phyloP scores from a whole-genome alignment of 2,329 filamentous ascomycete genomes.

The Aureobasidium sp. region DNA sequence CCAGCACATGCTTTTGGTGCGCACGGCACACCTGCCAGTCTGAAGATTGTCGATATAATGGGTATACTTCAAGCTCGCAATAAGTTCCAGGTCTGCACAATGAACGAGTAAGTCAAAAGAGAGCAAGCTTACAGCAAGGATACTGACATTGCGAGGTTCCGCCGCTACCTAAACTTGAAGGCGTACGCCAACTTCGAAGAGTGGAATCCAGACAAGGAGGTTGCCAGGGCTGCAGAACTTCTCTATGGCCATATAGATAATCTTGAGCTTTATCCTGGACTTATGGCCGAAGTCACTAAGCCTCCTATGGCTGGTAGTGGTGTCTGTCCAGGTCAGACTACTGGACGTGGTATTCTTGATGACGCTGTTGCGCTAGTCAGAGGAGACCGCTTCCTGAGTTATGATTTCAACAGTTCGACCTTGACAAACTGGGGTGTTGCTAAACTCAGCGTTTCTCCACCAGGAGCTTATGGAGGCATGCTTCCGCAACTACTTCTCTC shows the following conservation, averaged over 20 bases:
- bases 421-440: constrained; percentile 47
- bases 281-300: constrained; percentile 52
- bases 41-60: constrained; percentile 44
- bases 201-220: constrained; percentile 32
- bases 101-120: constrained; percentile 40
- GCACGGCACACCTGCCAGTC: constrained; percentile 40
- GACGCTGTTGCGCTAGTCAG: constrained; percentile 44
- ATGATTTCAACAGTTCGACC: constrained; percentile 43
- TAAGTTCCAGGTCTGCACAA: constrained; percentile 44
- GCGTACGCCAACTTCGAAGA: constrained; percentile 31
- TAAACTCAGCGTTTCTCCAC: constrained; percentile 32
- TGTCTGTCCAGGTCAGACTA: constrained; percentile 41
- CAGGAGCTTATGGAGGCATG: constrained; percentile 43
- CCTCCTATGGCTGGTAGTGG: constrained; percentile 42
- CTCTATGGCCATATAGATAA: constrained; percentile 45
- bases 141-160: constrained; percentile 24
- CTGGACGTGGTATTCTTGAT: constrained; percentile 40
- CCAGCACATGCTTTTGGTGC: constrained; percentile 46
- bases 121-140: too few species aligned
- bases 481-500: constrained; percentile 40
- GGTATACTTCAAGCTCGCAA: constrained; percentile 42
- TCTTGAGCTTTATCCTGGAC: constrained; percentile 53
- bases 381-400: constrained; percentile 42
- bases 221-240: constrained; percentile 38
- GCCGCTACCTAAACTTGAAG: constrained; percentile 32